Conservation (phyloP, 805 yeast genomes). For the Metschnikowia similis region DNA sequence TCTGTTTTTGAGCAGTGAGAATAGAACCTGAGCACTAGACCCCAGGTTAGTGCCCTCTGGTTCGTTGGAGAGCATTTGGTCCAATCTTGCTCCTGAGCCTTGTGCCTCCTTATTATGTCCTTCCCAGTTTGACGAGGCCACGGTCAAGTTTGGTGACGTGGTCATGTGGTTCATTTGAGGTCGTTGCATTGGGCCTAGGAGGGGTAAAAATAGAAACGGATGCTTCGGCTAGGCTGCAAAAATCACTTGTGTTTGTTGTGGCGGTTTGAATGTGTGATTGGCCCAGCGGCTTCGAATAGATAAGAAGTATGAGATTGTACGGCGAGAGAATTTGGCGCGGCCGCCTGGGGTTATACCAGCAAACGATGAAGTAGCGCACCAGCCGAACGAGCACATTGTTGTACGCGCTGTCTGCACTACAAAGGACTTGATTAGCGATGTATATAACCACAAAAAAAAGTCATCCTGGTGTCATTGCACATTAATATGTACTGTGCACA, state of each 20-base stretch:
- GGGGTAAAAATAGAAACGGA: background rate
- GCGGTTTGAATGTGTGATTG: background rate
- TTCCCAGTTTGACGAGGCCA: slow-evolving; percentile 1
- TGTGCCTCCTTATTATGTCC: background rate
- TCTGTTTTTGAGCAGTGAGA: slow-evolving; percentile 9
- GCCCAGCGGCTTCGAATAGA: background rate
- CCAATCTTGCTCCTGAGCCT: background rate
- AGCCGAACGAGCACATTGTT: background rate
- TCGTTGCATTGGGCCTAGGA: background rate
- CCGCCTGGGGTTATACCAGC: background rate
- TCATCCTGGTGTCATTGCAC: background rate
- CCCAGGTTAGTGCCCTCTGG: background rate
- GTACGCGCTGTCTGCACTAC: slow-evolving; percentile 1
- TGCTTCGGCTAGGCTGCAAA: background rate
- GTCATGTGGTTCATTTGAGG: slow-evolving; percentile 13
- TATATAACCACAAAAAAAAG: background rate
- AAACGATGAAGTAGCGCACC: slow-evolving; percentile 1
- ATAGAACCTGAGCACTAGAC: slow-evolving; percentile 7
- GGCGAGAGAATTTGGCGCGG: slow-evolving; percentile 3
- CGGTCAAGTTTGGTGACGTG: slow-evolving; percentile 15
- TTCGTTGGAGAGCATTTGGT: background rate
- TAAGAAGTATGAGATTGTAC: slow-evolving; percentile 1
- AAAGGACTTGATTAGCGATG: background rate
- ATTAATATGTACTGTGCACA: background rate
- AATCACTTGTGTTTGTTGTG: background rate